These are phyloP conservation scores for Stromatinia cepivora DNA, from an alignment of 2,329 filamentous ascomycete species.

Conservation along the genomic window DNA sequence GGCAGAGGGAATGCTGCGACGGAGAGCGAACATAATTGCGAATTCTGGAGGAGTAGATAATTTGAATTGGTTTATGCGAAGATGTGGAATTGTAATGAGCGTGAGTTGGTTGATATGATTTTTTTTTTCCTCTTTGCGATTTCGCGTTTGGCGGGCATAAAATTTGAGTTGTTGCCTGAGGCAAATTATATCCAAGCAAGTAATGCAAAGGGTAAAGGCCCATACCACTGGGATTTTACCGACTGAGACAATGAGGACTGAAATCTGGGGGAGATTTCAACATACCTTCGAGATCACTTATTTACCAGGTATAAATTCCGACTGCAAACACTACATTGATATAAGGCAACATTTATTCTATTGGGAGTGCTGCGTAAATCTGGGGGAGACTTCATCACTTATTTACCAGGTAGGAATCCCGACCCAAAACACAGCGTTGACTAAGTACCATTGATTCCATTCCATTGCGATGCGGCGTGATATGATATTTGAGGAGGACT, in stretches of 20 bases:
- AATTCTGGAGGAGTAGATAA: background rate
- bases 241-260: constrained; percentile 1
- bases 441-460: background rate
- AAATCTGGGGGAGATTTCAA: background rate
- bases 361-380: background rate
- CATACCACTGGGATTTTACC: constrained; percentile 7
- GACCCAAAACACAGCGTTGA: constrained; percentile 7
- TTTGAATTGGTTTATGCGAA: background rate
- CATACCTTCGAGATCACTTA: background rate
- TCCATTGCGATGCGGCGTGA: background rate
- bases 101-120: background rate
- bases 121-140: background rate
- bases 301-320: constrained; percentile 4
- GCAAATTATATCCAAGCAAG: background rate
- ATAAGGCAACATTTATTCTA: background rate
- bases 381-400: background rate
- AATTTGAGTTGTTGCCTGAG: background rate
- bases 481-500: background rate
- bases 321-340: background rate
- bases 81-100: constrained; percentile 2
- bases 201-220: background rate
- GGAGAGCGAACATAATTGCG: constrained; percentile 36
- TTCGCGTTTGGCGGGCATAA: background rate
- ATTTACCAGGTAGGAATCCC: background rate
- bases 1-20: constrained; percentile 45